A percentile compares a stretch with the other conserved stretches of the same genome.
phyloP scores from a whole-genome alignment of 2,329 filamentous ascomycete species.

The Fusarium napiforme region DNA sequence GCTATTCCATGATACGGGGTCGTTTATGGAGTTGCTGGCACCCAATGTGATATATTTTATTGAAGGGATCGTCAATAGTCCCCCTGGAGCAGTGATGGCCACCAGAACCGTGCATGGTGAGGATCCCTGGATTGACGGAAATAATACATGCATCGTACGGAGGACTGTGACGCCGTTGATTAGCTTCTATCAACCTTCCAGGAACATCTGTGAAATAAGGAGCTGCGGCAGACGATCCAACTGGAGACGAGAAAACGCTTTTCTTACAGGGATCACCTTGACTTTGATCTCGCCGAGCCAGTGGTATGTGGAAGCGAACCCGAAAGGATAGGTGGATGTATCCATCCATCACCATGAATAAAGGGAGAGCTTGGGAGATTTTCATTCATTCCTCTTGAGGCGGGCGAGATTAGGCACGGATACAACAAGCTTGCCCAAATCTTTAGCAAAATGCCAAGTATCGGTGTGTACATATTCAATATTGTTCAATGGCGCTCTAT shows the following conservation, averaged over 20 bases:
- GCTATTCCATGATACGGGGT: background rate
- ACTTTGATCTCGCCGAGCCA: constrained; percentile 6
- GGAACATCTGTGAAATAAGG: constrained; percentile 15
- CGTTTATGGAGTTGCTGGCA: background rate
- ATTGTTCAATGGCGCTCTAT: constrained; percentile 3
- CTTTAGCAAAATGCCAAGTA: constrained; percentile 5
- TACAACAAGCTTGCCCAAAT: constrained; percentile 1
- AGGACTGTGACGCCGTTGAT: constrained; percentile 3
- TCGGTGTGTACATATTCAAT: constrained; percentile 2
- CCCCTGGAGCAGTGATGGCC: background rate
- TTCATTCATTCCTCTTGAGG: constrained; percentile 17
- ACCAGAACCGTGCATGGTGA: background rate
- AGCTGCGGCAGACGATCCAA: constrained; percentile 10
- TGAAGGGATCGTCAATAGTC: background rate
- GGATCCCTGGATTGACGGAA: constrained; percentile 13
- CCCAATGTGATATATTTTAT: background rate
- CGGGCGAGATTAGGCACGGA: constrained; percentile 5
- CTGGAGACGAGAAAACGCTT: background rate
- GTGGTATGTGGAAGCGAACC: constrained; percentile 9
- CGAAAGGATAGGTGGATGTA: constrained; percentile 16
- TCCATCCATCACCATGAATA: constrained; percentile 4
- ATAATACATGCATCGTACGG: background rate
- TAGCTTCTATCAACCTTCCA: constrained; percentile 6
- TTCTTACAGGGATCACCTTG: background rate
- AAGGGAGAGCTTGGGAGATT: constrained; percentile 9